Percentiles rank a stretch among this genome's conserved stretches.
phyloP scores from a whole-genome alignment of 176 grass and related monocot species.

The Pontederia crassipes region DNA sequence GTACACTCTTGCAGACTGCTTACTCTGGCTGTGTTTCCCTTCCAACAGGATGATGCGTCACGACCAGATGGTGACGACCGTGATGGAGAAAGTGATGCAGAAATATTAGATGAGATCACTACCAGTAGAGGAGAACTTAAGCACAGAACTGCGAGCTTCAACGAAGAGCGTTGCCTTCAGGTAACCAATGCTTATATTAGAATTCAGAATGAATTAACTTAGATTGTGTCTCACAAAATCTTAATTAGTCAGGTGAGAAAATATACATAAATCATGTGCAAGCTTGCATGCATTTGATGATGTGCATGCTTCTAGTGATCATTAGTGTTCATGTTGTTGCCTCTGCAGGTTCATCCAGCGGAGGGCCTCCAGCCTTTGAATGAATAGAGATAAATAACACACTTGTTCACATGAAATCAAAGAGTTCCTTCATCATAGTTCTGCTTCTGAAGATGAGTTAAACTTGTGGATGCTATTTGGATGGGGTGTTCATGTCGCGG shows the following conservation, averaged over 20 bases:
- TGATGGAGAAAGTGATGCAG: slow-evolving; percentile 35
- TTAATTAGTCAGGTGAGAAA: not conserved
- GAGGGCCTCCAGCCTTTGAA: too few species aligned
- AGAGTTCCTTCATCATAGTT: too few species aligned
- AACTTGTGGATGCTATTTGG: too few species aligned
- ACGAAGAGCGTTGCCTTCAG: slow-evolving; percentile 50
- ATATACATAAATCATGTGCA: not conserved
- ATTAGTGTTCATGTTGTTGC: too few species aligned
- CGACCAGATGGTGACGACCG: slow-evolving; percentile 16
- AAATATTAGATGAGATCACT: slow-evolving; percentile 78
- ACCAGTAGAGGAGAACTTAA: slow-evolving; percentile 82
- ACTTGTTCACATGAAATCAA: too few species aligned
- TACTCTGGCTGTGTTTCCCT: not conserved
- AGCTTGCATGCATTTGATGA: too few species aligned
- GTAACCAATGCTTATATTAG: slow-evolving; percentile 20
- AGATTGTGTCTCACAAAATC: not conserved
- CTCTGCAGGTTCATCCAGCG: too few species aligned
- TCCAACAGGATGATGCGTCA: slow-evolving; percentile 36
- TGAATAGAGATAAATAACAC: too few species aligned
- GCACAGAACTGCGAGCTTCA: slow-evolving; percentile 34
- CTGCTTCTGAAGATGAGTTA: too few species aligned
- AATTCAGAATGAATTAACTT: not conserved
- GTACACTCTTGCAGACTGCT: too few species aligned
- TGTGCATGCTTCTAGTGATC: too few species aligned
- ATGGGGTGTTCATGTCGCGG: too few species aligned